Evolutionary conservation across 768 basidiomycete species (phyloP), one percentile per base, ranked within the genome.

Genomic region (Trametes maxima): DNA sequence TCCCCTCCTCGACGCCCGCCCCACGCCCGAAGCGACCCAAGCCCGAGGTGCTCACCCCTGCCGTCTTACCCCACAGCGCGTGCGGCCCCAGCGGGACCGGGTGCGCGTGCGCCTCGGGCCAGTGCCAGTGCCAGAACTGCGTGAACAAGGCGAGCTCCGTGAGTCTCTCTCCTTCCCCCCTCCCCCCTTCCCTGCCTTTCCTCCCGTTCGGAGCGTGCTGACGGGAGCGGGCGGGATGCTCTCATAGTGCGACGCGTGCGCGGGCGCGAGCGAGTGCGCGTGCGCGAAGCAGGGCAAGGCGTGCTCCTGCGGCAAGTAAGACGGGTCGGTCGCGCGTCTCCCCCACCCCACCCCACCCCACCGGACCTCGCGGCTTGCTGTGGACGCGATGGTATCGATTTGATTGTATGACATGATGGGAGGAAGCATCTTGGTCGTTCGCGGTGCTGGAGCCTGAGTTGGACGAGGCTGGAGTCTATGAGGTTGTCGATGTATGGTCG

Each of bases 81-180:
- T 77, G 75, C 53, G 70, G 72, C 10, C 66, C 74, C 37, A 24
- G 57, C n/a, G 75, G 74, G 39, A 70, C 72, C 10, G 71, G 69
- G 25, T 77, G 75, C 48, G 13, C 54, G 3, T 77, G 76, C 53
- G 37, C 71, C 3, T 72, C 70, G 59, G 67, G 67, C 53, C 66
- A 65, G 45, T 77, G 76, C 44, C 45, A 68, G 39, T 77, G 76
- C 65, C 24, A 59, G 11, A 36, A 60, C n/a, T 77, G 76, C 58
- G 57, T 57, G 5, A 77, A 77, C 37, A 72, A 68, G 54, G 57
- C 68, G 6, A 68, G 70, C 42, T 66, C 72, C 22, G 25, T 45
- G 25, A 68, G 74, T 54, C 4, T 33, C n/a, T n/a, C n/a, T n/a
- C n/a, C n/a, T n/a, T n/a, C n/a, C 28, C 28, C 28, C 28, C 1